Conservation (phyloP, 768 basidiomycete genomes). For the Ramaria rubella region DNA sequence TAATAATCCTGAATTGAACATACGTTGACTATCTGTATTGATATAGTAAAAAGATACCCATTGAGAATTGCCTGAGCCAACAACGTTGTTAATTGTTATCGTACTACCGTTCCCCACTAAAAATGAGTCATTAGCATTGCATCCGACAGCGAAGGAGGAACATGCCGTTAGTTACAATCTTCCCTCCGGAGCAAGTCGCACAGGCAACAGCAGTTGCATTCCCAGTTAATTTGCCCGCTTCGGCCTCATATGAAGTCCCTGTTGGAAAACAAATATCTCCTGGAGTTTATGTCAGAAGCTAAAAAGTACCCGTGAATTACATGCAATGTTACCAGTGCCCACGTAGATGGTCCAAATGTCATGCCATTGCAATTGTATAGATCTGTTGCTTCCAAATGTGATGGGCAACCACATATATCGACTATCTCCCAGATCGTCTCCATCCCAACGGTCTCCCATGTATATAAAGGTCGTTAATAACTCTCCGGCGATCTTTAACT, state of each 20-base stretch:
- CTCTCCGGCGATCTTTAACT: not conserved
- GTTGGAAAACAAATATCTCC: not conserved
- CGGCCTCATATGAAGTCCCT: not conserved
- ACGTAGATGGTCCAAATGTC: slow-evolving; percentile 2
- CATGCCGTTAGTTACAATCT: not conserved
- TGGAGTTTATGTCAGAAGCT: not conserved
- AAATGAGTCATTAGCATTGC: not conserved
- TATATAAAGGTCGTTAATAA: not conserved
- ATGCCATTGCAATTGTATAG: not conserved
- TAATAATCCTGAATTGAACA: not conserved
- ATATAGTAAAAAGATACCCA: slow-evolving; percentile 8
- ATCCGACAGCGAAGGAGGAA: not conserved
- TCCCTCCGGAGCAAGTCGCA: not conserved
- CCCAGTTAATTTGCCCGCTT: not conserved
- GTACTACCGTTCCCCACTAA: not conserved
- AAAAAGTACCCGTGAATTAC: not conserved
- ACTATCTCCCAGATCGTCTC: not conserved
- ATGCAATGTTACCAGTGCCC: not conserved
- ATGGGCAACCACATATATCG: slow-evolving; percentile 5
- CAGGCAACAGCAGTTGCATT: not conserved
- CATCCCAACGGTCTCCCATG: slow-evolving; percentile 6
- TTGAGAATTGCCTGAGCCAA: not conserved
- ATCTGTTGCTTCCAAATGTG: not conserved
- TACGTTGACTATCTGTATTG: slow-evolving; percentile 1
- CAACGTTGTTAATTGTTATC: not conserved